Base-by-base conservation (phyloP, 148 eudicot genomes). In the Persicaria maculosa region DNA sequence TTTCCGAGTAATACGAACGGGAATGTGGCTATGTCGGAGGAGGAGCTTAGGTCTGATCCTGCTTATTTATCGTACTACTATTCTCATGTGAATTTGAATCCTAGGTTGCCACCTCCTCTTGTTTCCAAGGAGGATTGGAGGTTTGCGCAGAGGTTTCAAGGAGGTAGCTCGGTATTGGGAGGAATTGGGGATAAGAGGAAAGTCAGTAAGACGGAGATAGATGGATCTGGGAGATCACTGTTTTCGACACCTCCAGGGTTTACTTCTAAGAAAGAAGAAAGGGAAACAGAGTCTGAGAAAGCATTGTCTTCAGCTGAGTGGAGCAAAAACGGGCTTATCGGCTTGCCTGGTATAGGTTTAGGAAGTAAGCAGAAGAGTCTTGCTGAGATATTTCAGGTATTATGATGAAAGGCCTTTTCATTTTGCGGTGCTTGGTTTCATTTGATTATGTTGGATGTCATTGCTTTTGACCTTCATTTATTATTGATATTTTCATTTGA, bases 11-110 rank as follows among this genome's bases (percentile, higher is more conserved):
- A 71, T 75, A 72, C 79, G 73, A 86, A 83, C 59, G 72, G 77
- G 16, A 78, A 71, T 54, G 87, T 78, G 76, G 84, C 73, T 74
- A 62, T 80, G 78, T 87, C 97, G 31, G 99, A 95, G 81, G 99
- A 95, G 53, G 93, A 95, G 78, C 87, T 90, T 74, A 89, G 99
- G 97, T 88, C 97, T 78, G 97, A 95, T 77, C 99, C 99, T 71
- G 86, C 90, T 2, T 95, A 95, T 81, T 82, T 89, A 44, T 84
- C 93, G 11, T 92, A 95, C 71, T 95, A 95, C 76, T 95, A 95
- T 79, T 88, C 99, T 50, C 86, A 95, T 72, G 90, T 83, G 17
- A 92, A 95, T 77, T 80, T 95, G 53, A 95, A 95, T 80, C 99
- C 99, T 75, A 89, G 99, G 89, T 77, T 92, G 82, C 99, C 99